Base-by-base conservation (phyloP, 108 stramenopile species). In the Cyclostephanos invisitatus region DNA sequence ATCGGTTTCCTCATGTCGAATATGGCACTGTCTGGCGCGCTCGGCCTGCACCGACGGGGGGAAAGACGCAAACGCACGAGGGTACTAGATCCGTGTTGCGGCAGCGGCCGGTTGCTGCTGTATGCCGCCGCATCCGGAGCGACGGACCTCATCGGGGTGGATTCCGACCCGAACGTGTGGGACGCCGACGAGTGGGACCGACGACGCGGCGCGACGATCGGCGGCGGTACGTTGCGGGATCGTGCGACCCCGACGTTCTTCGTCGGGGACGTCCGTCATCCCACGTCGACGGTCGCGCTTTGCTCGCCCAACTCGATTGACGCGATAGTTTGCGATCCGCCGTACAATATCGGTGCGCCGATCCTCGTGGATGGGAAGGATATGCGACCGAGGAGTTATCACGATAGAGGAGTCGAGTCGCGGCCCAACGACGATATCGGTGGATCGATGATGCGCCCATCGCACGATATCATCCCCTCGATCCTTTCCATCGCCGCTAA, bases 1-100 rank as follows among this genome's bases (percentile, higher is more conserved):
- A 72, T 79, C n/a, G 78, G 78, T 48, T 79, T 79, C 48, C 24
- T 79, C 36, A 79, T 79, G 78, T 71, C 78, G n/a, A 79, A 79
- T 68, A 35, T 79, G 42, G 78, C 77, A 5, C 62, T 67, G 70
- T 60, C 60, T 3, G 56, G 64, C 29, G 54, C 14, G 27, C 10
- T 40, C 40, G 40, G 8, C 40, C 40, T 44, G 47, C 32, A 1
- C 42, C 64, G 15, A n/a, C 57, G 11, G 27, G 3, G 60, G n/a
- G 5, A 60, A 25, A 0, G n/a, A n/a, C 10, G 22, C 3, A 18
- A 36, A 5, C 22, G 37, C 4, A 15, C 20, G 48, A 12, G 64
- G 0, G 65, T 79, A 7, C 47, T 72, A 5, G 78, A 79, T 54
- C 78, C 78, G 3, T 79, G 78, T 66, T 79, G 78, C 48, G 78